A percentile compares a stretch with the other conserved stretches of the same genome.
phyloP scores from a whole-genome alignment of 2,329 filamentous ascomycete species.

The Cytospora schulzeri region DNA sequence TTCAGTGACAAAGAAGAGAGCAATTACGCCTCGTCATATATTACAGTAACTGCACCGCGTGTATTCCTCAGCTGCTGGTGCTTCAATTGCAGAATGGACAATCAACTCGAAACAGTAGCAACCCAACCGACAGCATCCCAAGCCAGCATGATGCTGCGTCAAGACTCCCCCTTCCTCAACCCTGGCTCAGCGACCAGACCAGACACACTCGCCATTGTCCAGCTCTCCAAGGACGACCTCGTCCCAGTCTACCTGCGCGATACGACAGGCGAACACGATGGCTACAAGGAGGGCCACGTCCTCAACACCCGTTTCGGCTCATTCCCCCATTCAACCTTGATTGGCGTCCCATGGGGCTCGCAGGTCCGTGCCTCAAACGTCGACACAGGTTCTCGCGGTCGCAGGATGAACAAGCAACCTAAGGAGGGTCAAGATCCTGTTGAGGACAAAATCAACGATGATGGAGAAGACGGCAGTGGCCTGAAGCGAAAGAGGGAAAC shows the following conservation, averaged over 20 bases:
- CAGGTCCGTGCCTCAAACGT: constrained; percentile 89
- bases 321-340: constrained; percentile 76
- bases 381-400: constrained; percentile 85
- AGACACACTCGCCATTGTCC: constrained; percentile 76
- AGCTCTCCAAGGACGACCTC: constrained; percentile 85
- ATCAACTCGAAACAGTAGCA: background rate
- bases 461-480: constrained; percentile 37
- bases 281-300: constrained; percentile 75
- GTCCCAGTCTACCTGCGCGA: constrained; percentile 72
- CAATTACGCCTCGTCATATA: background rate
- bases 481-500: constrained; percentile 34
- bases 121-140: constrained; percentile 24
- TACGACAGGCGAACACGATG: constrained; percentile 64
- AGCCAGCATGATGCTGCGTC: constrained; percentile 37
- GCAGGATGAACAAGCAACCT: constrained; percentile 50
- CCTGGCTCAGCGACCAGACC: constrained; percentile 63
- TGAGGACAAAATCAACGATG: background rate
- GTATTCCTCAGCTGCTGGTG: background rate
- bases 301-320: constrained; percentile 95
- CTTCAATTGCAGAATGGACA: background rate
- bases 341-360: constrained; percentile 84
- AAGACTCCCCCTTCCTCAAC: constrained; percentile 75
- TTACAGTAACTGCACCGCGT: background rate
- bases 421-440: constrained; percentile 49
- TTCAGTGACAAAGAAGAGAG: background rate